Conservation (phyloP, 129 eudicot species). For the Helianthus tuberosus region DNA sequence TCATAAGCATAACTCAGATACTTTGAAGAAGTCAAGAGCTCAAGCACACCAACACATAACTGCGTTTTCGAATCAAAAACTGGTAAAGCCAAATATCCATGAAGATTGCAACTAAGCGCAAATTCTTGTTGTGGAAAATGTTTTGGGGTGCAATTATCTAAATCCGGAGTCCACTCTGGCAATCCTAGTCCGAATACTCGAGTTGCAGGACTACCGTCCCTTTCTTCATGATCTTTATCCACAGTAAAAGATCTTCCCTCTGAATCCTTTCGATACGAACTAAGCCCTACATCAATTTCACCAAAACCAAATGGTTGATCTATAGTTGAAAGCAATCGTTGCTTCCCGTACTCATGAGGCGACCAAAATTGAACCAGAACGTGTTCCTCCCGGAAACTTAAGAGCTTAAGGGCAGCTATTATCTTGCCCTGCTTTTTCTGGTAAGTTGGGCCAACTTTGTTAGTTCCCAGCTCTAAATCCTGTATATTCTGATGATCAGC, state of each 20-base stretch:
- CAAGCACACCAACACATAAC: slow-evolving; percentile 14
- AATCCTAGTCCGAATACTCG: slow-evolving; percentile 12
- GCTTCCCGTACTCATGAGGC: not conserved
- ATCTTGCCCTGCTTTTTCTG: not conserved
- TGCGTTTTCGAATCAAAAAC: slow-evolving; percentile 6
- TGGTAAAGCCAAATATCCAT: slow-evolving; percentile 23
- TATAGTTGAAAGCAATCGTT: slow-evolving; percentile 1
- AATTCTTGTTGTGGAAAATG: slow-evolving; percentile 18
- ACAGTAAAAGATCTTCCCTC: not conserved
- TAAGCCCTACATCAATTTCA: not conserved
- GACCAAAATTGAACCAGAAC: slow-evolving; percentile 18
- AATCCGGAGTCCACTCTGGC: slow-evolving; percentile 21
- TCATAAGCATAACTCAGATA: slow-evolving; percentile 13
- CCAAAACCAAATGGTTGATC: slow-evolving; percentile 19
- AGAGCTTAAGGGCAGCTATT: slow-evolving; percentile 14
- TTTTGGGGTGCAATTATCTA: not conserved
- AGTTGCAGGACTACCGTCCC: slow-evolving; percentile 3
- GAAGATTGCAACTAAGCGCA: slow-evolving; percentile 18
- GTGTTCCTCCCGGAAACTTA: slow-evolving; percentile 3
- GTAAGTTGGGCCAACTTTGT: not conserved
- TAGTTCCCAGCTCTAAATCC: not conserved
- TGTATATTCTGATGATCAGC: not conserved
- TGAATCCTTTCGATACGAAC: slow-evolving; percentile 2
- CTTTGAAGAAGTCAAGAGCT: not conserved
- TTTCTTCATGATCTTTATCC: slow-evolving; percentile 2